phyloP scores from a whole-genome alignment of 2,329 filamentous ascomycete species.

The Xylariaceae sp. region DNA sequence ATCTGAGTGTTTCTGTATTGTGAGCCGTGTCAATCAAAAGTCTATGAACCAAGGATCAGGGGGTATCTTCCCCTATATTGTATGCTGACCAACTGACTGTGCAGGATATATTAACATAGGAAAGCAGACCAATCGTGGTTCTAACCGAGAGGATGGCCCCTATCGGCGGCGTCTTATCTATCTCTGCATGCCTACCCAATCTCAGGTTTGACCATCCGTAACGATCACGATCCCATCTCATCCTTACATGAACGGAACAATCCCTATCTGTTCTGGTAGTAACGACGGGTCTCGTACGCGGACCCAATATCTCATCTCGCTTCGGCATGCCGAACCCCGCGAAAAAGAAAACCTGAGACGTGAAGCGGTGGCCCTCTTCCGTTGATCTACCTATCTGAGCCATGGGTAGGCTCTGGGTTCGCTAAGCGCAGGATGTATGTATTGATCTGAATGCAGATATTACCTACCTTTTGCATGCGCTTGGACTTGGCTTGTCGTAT shows the following conservation, averaged over 20 bases:
- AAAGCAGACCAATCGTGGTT: background rate
- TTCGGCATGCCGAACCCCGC: background rate
- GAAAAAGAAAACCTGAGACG: background rate
- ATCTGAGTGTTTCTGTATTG: background rate
- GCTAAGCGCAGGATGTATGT: too few relatives aligned
- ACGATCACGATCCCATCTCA: background rate
- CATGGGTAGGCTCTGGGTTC: too few relatives aligned
- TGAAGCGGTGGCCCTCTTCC: background rate
- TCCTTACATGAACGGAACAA: background rate
- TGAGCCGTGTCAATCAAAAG: background rate
- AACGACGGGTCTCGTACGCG: too few relatives aligned
- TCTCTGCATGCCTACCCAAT: background rate
- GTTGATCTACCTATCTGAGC: too few relatives aligned
- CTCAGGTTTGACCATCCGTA: background rate
- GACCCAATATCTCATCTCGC: background rate
- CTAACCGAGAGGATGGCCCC: background rate
- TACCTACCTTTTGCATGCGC: too few relatives aligned
- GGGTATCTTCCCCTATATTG: background rate
- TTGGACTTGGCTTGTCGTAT: too few relatives aligned
- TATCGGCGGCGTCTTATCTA: background rate
- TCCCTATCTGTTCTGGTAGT: too few relatives aligned
- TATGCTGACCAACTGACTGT: background rate
- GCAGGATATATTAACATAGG: background rate
- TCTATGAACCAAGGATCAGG: background rate
- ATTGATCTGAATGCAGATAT: too few relatives aligned